phyloP scores from a whole-genome alignment of 192 early-diverging fungal species.

The Oehlia diaphana region DNA sequence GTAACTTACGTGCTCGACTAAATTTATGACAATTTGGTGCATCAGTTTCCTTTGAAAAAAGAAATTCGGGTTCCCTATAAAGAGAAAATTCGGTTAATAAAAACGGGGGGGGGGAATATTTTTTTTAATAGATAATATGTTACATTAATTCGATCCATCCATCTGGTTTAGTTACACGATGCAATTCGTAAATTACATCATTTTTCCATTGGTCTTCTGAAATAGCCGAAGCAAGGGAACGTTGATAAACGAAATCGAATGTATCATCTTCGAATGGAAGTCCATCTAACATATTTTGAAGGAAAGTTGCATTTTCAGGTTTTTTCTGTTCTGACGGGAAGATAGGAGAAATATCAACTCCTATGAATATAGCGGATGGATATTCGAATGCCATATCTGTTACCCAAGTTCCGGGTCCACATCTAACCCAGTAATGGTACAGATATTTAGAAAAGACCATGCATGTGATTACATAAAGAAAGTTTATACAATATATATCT shows the following conservation, averaged over 20 bases:
- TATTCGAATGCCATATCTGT: constrained; percentile 40
- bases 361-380: constrained; percentile 32
- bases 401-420: constrained; percentile 41
- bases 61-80: constrained; percentile 4
- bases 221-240: background rate
- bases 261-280: constrained; percentile 22
- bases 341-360: constrained; percentile 38
- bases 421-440: background rate
- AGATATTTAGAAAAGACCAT: background rate
- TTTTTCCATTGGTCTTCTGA: background rate
- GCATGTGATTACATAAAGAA: background rate
- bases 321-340: constrained; percentile 7
- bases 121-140: background rate
- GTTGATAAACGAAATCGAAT: constrained; percentile 26
- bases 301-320: constrained; percentile 14
- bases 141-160: constrained; percentile 29
- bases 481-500: background rate
- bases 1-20: background rate
- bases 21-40: constrained; percentile 6
- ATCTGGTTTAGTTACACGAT: constrained; percentile 28
- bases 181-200: constrained; percentile 5
- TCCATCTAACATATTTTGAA: constrained; percentile 24
- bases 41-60: background rate
- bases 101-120: background rate
- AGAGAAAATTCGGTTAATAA: background rate